Percentiles rank a stretch among this genome's conserved stretches.
These are phyloP conservation scores for Rhizopus sp. DNA, from an alignment of 371 early-diverging fungal genomes.

Conservation along the genomic window DNA sequence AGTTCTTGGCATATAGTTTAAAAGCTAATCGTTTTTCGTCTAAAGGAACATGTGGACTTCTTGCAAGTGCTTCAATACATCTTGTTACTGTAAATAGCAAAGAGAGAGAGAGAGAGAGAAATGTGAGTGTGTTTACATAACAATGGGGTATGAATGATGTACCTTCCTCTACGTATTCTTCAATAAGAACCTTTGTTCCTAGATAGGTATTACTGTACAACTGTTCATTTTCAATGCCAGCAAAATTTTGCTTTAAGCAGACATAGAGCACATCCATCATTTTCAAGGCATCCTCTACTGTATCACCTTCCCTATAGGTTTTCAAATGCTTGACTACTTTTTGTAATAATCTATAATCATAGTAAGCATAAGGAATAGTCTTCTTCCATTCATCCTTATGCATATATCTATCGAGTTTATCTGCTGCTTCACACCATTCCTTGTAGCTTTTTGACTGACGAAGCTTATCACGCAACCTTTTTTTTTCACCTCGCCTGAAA, in stretches of 20 bases:
- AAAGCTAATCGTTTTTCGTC: slow-evolving; percentile 76
- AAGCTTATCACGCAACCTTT: slow-evolving; percentile 50
- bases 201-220: slow-evolving; percentile 77
- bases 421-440: slow-evolving; percentile 75
- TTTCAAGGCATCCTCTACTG: slow-evolving; percentile 34
- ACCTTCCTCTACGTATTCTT: slow-evolving; percentile 81
- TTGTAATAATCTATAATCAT: slow-evolving; percentile 70
- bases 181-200: slow-evolving; percentile 79
- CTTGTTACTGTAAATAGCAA: slow-evolving; percentile 46
- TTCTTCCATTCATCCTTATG: slow-evolving; percentile 75
- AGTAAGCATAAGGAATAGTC: slow-evolving; percentile 61
- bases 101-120: too few relatives aligned
- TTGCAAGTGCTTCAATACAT: slow-evolving; percentile 66
- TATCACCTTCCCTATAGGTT: slow-evolving; percentile 33
- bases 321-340: slow-evolving; percentile 60
- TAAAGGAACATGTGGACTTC: slow-evolving; percentile 41
- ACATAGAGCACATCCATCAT: slow-evolving; percentile 58
- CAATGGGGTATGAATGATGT: neutral
- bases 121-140: neutral
- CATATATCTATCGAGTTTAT: slow-evolving; percentile 70
- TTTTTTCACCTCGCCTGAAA: slow-evolving; percentile 60
- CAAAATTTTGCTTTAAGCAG: slow-evolving; percentile 80
- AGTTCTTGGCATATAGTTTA: slow-evolving; percentile 72
- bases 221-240: slow-evolving; percentile 76
- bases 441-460: slow-evolving; percentile 58